These are phyloP conservation scores for Fusarium fujikuroi DNA, from an alignment of 2,329 filamentous ascomycete species.

Conservation along the genomic window DNA sequence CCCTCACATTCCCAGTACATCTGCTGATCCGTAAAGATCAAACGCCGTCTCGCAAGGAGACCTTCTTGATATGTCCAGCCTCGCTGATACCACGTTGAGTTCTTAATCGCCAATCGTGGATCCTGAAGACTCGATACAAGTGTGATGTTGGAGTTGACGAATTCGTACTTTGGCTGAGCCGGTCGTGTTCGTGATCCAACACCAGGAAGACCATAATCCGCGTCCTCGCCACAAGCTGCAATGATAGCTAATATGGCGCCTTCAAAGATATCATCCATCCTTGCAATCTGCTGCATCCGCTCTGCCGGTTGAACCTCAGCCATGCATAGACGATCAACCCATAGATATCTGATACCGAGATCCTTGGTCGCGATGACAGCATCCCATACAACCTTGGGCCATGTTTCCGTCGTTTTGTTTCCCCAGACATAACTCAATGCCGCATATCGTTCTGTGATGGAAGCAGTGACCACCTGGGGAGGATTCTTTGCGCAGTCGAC, in stretches of 20 bases:
- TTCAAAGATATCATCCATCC: slow-evolving; percentile 54
- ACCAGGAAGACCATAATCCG: slow-evolving; percentile 50
- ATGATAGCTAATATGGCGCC: slow-evolving; percentile 52
- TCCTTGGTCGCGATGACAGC: slow-evolving; percentile 46
- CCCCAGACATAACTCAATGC: slow-evolving; percentile 53
- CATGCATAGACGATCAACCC: slow-evolving; percentile 54
- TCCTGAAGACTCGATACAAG: slow-evolving; percentile 49
- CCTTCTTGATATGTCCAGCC: slow-evolving; percentile 56
- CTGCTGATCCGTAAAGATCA: slow-evolving; percentile 54
- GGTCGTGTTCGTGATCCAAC: slow-evolving; percentile 44
- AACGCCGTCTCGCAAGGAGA: slow-evolving; percentile 49
- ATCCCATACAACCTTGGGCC: slow-evolving; percentile 49
- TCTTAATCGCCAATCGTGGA: slow-evolving; percentile 45
- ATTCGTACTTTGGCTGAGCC: slow-evolving; percentile 48
- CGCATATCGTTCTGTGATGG: slow-evolving; percentile 46
- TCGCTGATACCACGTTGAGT: slow-evolving; percentile 50
- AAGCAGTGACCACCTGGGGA: slow-evolving; percentile 44
- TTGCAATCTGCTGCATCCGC: slow-evolving; percentile 46
- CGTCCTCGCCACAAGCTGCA: slow-evolving; percentile 50
- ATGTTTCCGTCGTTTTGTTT: slow-evolving; percentile 37
- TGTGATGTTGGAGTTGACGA: slow-evolving; percentile 47
- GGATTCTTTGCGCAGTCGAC: slow-evolving; percentile 50
- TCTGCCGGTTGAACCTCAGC: slow-evolving; percentile 39
- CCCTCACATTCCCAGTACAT: slow-evolving; percentile 55
- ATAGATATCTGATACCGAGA: slow-evolving; percentile 51